A percentile compares a stretch with the other conserved stretches of the same genome.
These are phyloP conservation scores for Talaromyces sp. DNA, from an alignment of 2,329 filamentous ascomycete genomes.

Conservation along the genomic window DNA sequence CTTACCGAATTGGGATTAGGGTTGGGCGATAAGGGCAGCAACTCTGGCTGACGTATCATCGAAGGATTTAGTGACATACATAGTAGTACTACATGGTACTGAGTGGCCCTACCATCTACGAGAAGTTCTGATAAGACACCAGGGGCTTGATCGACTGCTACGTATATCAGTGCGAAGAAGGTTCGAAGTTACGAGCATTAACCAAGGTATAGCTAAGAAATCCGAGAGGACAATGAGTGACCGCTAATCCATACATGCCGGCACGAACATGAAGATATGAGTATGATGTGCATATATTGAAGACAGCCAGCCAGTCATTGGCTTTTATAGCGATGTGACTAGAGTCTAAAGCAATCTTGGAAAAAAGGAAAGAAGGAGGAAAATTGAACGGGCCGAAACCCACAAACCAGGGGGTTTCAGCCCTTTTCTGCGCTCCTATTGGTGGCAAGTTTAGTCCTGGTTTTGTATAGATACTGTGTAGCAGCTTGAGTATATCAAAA, in stretches of 20 bases:
- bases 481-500: no score
- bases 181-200: not conserved
- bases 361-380: not conserved
- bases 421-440: not conserved
- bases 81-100: no score
- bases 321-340: not conserved
- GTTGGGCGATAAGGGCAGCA: constrained; percentile 8
- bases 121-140: not conserved
- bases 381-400: not conserved
- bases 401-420: not conserved
- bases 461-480: no score
- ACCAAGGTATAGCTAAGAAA: not conserved
- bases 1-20: constrained; percentile 5
- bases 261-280: not conserved
- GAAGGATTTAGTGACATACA: not conserved
- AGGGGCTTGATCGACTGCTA: not conserved
- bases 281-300: not conserved
- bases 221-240: no score
- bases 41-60: not conserved
- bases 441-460: not conserved
- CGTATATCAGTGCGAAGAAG: not conserved
- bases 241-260: not conserved
- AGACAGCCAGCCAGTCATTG: not conserved
- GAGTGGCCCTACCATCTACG: no score
- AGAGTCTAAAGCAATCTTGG: not conserved